These are phyloP conservation scores for Macrolepiota fuliginosa DNA, from an alignment of 768 basidiomycete species.

Conservation along the genomic window DNA sequence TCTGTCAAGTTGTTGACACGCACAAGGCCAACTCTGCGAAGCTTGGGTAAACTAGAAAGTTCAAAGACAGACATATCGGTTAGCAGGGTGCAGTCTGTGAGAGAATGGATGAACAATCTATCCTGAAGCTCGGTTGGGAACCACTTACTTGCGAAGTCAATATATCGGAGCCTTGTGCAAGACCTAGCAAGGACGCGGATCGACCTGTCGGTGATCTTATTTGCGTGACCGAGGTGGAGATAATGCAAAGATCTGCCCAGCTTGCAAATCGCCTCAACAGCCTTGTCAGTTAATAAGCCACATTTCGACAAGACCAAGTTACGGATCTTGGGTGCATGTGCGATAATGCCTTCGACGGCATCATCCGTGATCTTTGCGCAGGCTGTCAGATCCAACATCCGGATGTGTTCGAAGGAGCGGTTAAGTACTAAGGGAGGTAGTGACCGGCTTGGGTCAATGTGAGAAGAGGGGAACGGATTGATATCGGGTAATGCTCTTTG, in stretches of 20 bases:
- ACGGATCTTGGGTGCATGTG: slow-evolving; percentile 79
- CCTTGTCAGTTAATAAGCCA: slow-evolving; percentile 69
- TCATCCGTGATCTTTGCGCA: slow-evolving; percentile 80
- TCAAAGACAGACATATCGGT: slow-evolving; percentile 96
- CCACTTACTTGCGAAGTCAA: slow-evolving; percentile 91
- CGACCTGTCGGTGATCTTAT: slow-evolving; percentile 85
- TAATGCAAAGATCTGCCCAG: slow-evolving; percentile 94
- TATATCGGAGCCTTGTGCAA: slow-evolving; percentile 89
- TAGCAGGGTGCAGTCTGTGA: slow-evolving; percentile 74
- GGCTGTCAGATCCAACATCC: slow-evolving; percentile 91
- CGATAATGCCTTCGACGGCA: slow-evolving; percentile 79
- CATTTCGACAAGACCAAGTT: slow-evolving; percentile 90
- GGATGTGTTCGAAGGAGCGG: slow-evolving; percentile 75
- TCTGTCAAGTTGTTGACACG: slow-evolving; percentile 93
- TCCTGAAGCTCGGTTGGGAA: neutral
- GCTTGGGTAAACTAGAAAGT: slow-evolving; percentile 80
- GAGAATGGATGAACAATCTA: slow-evolving; percentile 1
- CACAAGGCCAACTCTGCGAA: slow-evolving; percentile 93
- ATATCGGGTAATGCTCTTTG: slow-evolving; percentile 29
- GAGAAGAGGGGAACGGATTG: slow-evolving; percentile 43
- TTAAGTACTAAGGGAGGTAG: slow-evolving; percentile 67
- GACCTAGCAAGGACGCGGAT: slow-evolving; percentile 79
- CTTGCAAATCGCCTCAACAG: slow-evolving; percentile 79
- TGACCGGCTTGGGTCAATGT: slow-evolving; percentile 31
- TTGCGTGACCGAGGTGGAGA: slow-evolving; percentile 91